phyloP scores from a whole-genome alignment of 176 grass and related monocot genomes.

The Triticum timopheevii region DNA sequence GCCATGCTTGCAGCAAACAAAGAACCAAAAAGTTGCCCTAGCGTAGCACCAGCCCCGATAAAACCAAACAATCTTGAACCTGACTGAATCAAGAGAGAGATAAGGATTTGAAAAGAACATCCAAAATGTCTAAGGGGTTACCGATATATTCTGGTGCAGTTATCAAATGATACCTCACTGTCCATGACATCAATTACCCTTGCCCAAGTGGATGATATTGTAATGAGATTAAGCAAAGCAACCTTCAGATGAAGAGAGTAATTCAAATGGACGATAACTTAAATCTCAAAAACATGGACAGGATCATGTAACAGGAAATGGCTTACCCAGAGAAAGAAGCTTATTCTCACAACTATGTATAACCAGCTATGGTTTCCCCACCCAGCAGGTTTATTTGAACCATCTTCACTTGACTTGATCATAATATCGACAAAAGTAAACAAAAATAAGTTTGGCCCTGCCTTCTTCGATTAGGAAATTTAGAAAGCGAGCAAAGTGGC shows the following conservation, averaged over 20 bases:
- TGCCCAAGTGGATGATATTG: conserved; percentile 96
- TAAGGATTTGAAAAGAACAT: conserved; percentile 31
- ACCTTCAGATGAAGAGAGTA: conserved; percentile 48
- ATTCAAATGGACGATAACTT: neutral
- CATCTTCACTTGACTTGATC: conserved; percentile 47
- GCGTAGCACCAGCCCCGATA: conserved; percentile 89
- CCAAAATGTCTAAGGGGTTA: neutral
- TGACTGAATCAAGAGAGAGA: conserved; percentile 71
- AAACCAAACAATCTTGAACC: conserved; percentile 97
- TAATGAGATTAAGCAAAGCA: conserved; percentile 93
- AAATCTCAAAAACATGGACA: neutral
- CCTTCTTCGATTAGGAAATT: neutral
- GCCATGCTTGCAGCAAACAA: conserved; percentile 92
- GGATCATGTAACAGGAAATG: neutral
- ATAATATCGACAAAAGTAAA: neutral
- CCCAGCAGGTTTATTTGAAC: conserved; percentile 36
- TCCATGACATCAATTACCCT: conserved; percentile 96
- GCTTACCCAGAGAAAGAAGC: conserved; percentile 84
- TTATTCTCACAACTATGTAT: conserved; percentile 80
- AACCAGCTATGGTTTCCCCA: conserved; percentile 80
- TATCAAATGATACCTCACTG: conserved; percentile 69
- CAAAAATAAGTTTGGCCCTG: neutral
- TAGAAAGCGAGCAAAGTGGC: neutral
- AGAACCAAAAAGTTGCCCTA: conserved; percentile 87
- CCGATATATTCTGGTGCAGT: neutral